These are phyloP conservation scores for Mycocentrospora acerina DNA, from an alignment of 2,329 filamentous ascomycete species.

Conservation along the genomic window DNA sequence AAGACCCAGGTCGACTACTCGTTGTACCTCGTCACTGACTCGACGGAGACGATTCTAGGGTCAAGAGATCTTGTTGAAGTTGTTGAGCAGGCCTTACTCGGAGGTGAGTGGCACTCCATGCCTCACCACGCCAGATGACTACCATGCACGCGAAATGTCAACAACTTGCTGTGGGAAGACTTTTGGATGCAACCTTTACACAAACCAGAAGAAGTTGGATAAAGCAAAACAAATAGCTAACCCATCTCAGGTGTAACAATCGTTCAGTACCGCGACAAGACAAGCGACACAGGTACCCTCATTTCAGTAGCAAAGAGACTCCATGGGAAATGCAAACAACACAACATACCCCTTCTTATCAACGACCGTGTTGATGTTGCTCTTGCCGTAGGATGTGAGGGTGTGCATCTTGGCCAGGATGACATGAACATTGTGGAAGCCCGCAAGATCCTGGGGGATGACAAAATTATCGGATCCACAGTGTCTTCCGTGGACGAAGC, in stretches of 20 bases:
- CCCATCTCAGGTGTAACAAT: conserved; percentile 64
- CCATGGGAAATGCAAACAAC: conserved; percentile 67
- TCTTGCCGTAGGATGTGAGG: conserved; percentile 80
- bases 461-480: conserved; percentile 85
- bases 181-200: background rate
- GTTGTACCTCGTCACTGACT: conserved; percentile 90
- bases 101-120: conserved; percentile 54
- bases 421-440: conserved; percentile 74
- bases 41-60: conserved; percentile 80
- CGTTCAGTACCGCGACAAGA: conserved; percentile 91
- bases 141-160: too few relatives aligned
- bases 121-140: background rate
- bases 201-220: too few relatives aligned
- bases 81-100: conserved; percentile 72
- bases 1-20: conserved; percentile 66
- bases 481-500: conserved; percentile 76
- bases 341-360: conserved; percentile 79
- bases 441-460: conserved; percentile 69
- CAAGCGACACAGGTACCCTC: conserved; percentile 69
- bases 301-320: conserved; percentile 70
- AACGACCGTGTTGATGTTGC: conserved; percentile 93
- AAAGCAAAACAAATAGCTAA: conserved; percentile 1
- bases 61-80: conserved; percentile 68
- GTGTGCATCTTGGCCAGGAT: conserved; percentile 93
- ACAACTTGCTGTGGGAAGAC: background rate